Evolutionary conservation across 208 protist species (phyloP).

Genomic region (Acanthamoeba lenticulata): DNA sequence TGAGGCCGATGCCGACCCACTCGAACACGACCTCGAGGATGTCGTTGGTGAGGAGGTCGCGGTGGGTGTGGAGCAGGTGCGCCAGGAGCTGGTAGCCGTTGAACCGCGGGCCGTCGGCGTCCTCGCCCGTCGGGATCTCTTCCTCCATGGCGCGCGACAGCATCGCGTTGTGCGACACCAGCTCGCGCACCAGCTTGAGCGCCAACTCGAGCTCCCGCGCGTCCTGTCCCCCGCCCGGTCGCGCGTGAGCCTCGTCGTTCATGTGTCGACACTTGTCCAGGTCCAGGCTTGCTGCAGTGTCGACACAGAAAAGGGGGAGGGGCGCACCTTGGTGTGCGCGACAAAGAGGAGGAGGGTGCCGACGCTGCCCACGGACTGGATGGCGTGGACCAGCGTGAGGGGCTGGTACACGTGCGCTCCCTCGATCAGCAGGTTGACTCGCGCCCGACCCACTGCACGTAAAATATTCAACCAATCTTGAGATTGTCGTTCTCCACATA

Average conservation of each 20-base stretch:
- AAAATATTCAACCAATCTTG: not conserved
- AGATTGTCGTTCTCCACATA: too few relatives aligned
- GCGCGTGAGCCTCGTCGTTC: not conserved
- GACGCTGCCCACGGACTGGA: conserved; percentile 26
- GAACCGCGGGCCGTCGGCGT: conserved; percentile 25
- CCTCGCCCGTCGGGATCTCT: conserved; percentile 21
- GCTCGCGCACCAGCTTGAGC: conserved; percentile 16
- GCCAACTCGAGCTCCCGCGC: conserved; percentile 19
- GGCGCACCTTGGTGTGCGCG: conserved; percentile 36
- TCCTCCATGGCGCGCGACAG: conserved; percentile 41
- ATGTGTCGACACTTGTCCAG: not conserved
- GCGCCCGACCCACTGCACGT: not conserved
- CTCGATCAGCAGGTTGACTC: conserved; percentile 35
- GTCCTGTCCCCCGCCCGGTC: not conserved
- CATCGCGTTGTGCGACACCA: conserved; percentile 11
- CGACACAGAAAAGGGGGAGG: too few relatives aligned
- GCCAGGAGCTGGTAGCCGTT: conserved; percentile 61
- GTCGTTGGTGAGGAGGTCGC: not conserved
- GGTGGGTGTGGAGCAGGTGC: conserved; percentile 39
- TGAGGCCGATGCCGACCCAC: conserved; percentile 41
- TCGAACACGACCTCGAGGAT: conserved; percentile 59
- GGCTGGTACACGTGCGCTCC: conserved; percentile 50
- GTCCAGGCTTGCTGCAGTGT: too few relatives aligned
- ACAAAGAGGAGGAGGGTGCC: not conserved
- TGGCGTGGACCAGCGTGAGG: conserved; percentile 7